These are phyloP conservation scores for Digitaria exilis DNA, from an alignment of 202 grass and related monocot species.

Conservation along the genomic window DNA sequence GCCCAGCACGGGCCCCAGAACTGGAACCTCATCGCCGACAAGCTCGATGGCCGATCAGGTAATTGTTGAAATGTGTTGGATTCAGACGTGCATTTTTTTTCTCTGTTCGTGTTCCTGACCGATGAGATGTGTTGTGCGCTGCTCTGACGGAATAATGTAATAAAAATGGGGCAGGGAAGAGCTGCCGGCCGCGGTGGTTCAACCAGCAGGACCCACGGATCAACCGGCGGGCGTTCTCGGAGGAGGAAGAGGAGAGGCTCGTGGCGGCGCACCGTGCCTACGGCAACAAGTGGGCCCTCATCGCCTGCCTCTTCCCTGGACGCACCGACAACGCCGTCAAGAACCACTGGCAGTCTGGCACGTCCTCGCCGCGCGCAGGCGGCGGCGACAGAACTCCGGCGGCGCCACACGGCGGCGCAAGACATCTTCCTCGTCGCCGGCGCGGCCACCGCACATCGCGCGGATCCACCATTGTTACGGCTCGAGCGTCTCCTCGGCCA, in stretches of 20 bases:
- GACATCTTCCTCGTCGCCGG: too few species aligned
- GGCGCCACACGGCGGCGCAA: too few species aligned
- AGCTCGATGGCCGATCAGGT: conserved; percentile 93
- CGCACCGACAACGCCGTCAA: conserved; percentile 95
- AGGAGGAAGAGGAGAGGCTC: conserved; percentile 79
- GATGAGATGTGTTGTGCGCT: too few species aligned
- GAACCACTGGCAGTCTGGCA: conserved; percentile 99
- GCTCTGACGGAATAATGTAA: not conserved
- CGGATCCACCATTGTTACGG: too few species aligned
- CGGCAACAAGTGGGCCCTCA: conserved; percentile 96
- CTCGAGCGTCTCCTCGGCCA: too few species aligned
- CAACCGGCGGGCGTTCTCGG: conserved; percentile 68
- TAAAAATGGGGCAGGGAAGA: conserved; percentile 59
- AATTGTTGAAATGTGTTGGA: too few species aligned
- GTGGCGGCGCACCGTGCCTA: conserved; percentile 73
- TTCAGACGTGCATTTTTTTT: not conserved
- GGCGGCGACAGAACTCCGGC: too few species aligned
- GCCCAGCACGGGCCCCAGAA: conserved; percentile 74
- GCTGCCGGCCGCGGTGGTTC: conserved; percentile 92
- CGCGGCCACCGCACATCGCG: too few species aligned
- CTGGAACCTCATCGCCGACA: conserved; percentile 97
- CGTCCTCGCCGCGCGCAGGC: conserved; percentile 71
- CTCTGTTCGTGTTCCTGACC: not conserved
- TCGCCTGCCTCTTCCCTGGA: conserved; percentile 87
- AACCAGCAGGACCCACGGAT: conserved; percentile 96